These are phyloP conservation scores for Aaosphaeria arxii DNA, from an alignment of 2,329 filamentous ascomycete species.

Conservation along the genomic window DNA sequence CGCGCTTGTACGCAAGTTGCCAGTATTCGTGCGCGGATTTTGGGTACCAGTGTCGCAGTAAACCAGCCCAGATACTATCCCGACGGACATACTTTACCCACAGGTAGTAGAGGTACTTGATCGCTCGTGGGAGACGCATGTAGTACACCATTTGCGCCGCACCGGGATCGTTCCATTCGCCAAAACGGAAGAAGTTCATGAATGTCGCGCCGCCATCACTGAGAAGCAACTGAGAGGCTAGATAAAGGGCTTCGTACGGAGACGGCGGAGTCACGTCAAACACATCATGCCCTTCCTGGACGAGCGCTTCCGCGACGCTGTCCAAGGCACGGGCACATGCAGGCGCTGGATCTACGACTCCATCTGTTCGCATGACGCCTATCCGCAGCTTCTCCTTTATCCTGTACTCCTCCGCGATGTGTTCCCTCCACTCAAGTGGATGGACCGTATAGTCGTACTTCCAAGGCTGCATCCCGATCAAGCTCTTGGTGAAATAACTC, in stretches of 20 bases:
- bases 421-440: slow-evolving; percentile 73
- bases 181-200: slow-evolving; percentile 69
- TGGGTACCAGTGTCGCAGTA: slow-evolving; percentile 69
- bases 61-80: slow-evolving; percentile 73
- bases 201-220: slow-evolving; percentile 81
- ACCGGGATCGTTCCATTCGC: slow-evolving; percentile 77
- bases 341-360: slow-evolving; percentile 81
- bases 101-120: slow-evolving; percentile 84
- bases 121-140: slow-evolving; percentile 67
- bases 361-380: slow-evolving; percentile 75
- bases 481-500: slow-evolving; percentile 74
- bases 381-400: slow-evolving; percentile 65
- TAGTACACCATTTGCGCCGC: slow-evolving; percentile 72
- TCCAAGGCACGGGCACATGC: slow-evolving; percentile 76
- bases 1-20: slow-evolving; percentile 73
- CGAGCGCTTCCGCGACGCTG: slow-evolving; percentile 66
- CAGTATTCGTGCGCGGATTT: slow-evolving; percentile 78
- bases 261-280: slow-evolving; percentile 61
- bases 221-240: slow-evolving; percentile 79
- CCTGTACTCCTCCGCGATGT: slow-evolving; percentile 57
- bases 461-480: slow-evolving; percentile 84
- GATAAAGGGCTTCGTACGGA: slow-evolving; percentile 70
- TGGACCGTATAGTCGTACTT: slow-evolving; percentile 83
- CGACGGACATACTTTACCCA: slow-evolving; percentile 82
- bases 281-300: slow-evolving; percentile 71